These are phyloP conservation scores for Lippia alba DNA, from an alignment of 305 asterid species.

Conservation along the genomic window DNA sequence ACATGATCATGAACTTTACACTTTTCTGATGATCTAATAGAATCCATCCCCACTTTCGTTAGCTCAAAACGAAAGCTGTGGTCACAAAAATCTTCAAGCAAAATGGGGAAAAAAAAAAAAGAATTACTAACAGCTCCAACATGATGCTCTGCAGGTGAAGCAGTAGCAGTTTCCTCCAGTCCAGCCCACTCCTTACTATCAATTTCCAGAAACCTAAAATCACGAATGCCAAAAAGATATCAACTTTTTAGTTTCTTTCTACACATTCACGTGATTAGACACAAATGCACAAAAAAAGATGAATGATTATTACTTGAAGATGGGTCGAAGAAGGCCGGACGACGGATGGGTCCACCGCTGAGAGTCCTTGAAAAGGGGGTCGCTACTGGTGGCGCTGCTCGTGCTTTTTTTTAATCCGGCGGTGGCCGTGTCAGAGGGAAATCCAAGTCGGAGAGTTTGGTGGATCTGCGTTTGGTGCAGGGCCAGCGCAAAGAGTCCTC, in stretches of 20 bases:
- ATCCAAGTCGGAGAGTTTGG: slow-evolving; percentile 63
- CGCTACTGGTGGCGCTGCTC: slow-evolving; percentile 52
- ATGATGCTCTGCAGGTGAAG: slow-evolving; percentile 57
- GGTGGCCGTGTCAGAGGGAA: slow-evolving; percentile 38
- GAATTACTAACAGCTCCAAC: slow-evolving; percentile 65
- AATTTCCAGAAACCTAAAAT: slow-evolving; percentile 64
- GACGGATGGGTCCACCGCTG: slow-evolving; percentile 68
- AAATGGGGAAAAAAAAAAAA: neutral
- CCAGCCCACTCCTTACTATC: slow-evolving; percentile 70
- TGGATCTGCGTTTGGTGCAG: slow-evolving; percentile 76
- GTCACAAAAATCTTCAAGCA: neutral
- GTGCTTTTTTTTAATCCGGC: slow-evolving; percentile 51
- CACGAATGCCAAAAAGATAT: slow-evolving; percentile 12
- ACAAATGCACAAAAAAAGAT: neutral
- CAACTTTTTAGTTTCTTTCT: neutral
- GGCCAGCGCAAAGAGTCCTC: slow-evolving; percentile 75
- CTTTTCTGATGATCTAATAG: neutral
- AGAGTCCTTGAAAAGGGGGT: slow-evolving; percentile 59
- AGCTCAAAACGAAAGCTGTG: slow-evolving; percentile 15
- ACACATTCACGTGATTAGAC: neutral
- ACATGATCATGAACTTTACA: neutral
- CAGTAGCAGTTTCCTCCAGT: slow-evolving; percentile 70
- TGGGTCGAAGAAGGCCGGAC: slow-evolving; percentile 73
- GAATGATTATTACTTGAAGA: slow-evolving; percentile 59
- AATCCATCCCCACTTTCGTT: neutral